Evolutionary conservation across 176 grass and related monocot species (phyloP).

Genomic region (Oryza rufipogon): DNA sequence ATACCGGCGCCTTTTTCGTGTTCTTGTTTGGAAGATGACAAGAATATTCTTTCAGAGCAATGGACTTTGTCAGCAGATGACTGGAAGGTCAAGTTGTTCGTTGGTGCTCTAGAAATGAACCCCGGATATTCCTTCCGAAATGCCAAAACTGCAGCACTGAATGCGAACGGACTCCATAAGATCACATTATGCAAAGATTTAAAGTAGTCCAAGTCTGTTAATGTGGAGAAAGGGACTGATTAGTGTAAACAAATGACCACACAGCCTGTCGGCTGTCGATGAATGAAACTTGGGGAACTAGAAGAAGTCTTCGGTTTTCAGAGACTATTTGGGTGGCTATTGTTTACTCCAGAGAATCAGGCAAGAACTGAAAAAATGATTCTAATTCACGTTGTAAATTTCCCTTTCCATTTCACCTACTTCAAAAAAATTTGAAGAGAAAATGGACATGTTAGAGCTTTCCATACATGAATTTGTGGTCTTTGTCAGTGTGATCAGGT

Average conservation of each 20-base stretch:
- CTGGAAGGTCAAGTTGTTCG: conserved; percentile 9
- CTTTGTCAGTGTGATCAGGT: neutral
- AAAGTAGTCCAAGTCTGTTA: neutral
- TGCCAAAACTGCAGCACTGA: conserved; percentile 7
- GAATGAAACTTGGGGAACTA: neutral
- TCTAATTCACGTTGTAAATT: neutral
- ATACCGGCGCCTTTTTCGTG: neutral
- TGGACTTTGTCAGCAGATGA: conserved; percentile 14
- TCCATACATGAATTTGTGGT: neutral
- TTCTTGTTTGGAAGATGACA: conserved; percentile 40
- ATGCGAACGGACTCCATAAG: conserved; percentile 16
- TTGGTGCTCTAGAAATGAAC: conserved; percentile 30
- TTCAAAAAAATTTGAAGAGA: neutral
- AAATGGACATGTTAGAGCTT: neutral
- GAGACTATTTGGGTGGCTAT: neutral
- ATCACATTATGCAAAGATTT: neutral
- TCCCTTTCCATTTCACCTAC: neutral
- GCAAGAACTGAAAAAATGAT: neutral
- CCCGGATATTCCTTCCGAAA: conserved; percentile 48
- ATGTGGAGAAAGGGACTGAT: conserved; percentile 22
- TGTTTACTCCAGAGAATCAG: neutral
- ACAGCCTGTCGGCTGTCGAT: neutral
- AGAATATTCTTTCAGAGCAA: conserved; percentile 42
- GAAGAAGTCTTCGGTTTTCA: neutral
- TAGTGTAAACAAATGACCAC: conserved; percentile 11